Evolutionary conservation across 345 rosid species (phyloP).

Genomic region (Psidium friedrichsthalianum): DNA sequence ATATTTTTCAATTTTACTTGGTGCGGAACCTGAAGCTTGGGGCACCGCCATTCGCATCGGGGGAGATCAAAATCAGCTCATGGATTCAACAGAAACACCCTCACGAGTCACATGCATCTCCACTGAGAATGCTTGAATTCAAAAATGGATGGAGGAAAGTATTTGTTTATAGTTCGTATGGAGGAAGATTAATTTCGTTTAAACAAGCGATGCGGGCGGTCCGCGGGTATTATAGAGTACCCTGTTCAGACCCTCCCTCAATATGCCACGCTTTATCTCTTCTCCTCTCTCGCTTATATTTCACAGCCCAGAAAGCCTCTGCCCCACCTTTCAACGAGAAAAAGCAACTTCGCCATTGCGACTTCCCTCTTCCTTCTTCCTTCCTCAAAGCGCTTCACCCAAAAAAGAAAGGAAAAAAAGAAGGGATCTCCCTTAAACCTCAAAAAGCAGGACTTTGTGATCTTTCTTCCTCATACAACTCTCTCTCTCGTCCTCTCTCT

Average conservation of each 20-base stretch:
- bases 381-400: neutral
- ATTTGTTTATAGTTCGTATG: neutral
- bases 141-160: neutral
- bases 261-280: neutral
- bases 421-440: neutral
- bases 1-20: neutral
- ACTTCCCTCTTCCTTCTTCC: neutral
- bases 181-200: neutral
- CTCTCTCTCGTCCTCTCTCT: neutral
- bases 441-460: neutral
- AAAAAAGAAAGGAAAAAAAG: fast-evolving
- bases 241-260: neutral
- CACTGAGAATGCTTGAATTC: neutral
- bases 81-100: neutral
- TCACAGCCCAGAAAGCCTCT: neutral
- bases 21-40: neutral
- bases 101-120: neutral
- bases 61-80: neutral
- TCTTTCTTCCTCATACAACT: neutral
- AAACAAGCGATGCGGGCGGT: neutral
- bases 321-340: neutral
- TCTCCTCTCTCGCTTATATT: neutral
- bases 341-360: neutral
- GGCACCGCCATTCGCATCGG: neutral
- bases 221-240: neutral